Evolutionary conservation across 2,329 filamentous ascomycete species (phyloP), one percentile per base, ranked within the genome.

Genomic region (Aciculosporium take): DNA sequence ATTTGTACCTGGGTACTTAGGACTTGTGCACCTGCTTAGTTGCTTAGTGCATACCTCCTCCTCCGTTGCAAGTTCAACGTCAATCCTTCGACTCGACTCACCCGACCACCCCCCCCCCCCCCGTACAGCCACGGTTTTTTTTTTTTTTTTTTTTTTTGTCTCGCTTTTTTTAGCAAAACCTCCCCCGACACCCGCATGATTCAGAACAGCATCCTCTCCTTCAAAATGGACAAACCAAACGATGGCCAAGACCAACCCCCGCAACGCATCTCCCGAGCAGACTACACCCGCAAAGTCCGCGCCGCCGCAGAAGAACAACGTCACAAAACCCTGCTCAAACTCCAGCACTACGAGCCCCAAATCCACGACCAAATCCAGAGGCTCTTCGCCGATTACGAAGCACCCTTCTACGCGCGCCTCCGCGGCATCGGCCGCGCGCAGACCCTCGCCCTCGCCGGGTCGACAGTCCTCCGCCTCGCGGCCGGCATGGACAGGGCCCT

Each of bases 251-350:
- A 34, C 18, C 39, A 34, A n/a, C 40, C 44, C 31, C n/a, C n/a
- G n/a, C 45, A 45, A 25, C 41, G 38, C 18, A 50, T 49, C 48
- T 47, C 48, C 28, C 43, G 48, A 12, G 34, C 39, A 23, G 50
- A 49, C 15, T 49, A 48, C 40, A 41, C 48, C 31, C 51, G 48
- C 37, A 52, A 47, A 15, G 49, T 53, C 41, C 50, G 51, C 24
- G 51, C 48, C 32, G 55, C 54, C 44, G 55, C 60, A 43, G 51
- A 59, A n/a, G 51, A 60, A 48, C 56, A 55, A 49, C 57, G 53
- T 36, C 51, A 55, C 24, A 47, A 48, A 18, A 53, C 53, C 39
- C 46, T 55, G 37, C 44, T 52, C 29, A 48, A 55, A 42, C 53
- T 51, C 36, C 49, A 55, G 33, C 50, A 55, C 32, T 59, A 55